Base-by-base conservation (phyloP, 306 rosid genomes). In the Rosa multiflora region DNA sequence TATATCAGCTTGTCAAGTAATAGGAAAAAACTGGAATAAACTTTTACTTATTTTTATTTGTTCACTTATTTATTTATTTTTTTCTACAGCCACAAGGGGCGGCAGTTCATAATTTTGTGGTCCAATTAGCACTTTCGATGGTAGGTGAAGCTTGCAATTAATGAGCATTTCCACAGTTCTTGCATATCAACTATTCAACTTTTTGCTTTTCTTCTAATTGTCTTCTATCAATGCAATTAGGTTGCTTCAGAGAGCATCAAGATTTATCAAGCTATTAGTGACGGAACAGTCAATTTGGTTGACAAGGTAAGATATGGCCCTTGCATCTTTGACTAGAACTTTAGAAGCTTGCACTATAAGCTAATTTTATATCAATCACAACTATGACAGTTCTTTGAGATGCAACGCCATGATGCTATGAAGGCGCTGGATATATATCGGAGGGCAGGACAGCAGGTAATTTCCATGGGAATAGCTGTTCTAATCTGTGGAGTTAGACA, bases 361-460 rank as follows among this genome's bases (percentile, higher is more conserved):
- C 79, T 82, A 76, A 58, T 85, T 35, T 37, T 67, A 79, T 74
- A 83, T 35, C 83, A 69, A 52, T 80, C 47, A 56, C 55, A 74
- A 70, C 72, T 74, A 72, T 81, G 78, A 70, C 97, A 96, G 99
- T 93, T 96, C 82, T 96, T 96, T 81, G 99, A 96, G 94, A 96
- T 96, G 99, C 92, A 91, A 83, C 96, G 91, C 23, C 76, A 78
- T 64, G 97, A 93, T 82, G 99, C 99, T 82, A 1, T 91, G 88
- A 91, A 70, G 82, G 97, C 98, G 80, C 89, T 96, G 74, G 99
- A 93, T 63, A 91, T 96, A 84, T 96, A 96, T 82, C 81, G 88
- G 87, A 90, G 92, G 87, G 99, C 96, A 67, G 99, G 99, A 49
- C 89, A 81, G 88, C 99, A 96, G 97, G 99, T 93, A 93, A 29